phyloP scores from a whole-genome alignment of 2,329 filamentous ascomycete species.

The Diaporthe destruens region DNA sequence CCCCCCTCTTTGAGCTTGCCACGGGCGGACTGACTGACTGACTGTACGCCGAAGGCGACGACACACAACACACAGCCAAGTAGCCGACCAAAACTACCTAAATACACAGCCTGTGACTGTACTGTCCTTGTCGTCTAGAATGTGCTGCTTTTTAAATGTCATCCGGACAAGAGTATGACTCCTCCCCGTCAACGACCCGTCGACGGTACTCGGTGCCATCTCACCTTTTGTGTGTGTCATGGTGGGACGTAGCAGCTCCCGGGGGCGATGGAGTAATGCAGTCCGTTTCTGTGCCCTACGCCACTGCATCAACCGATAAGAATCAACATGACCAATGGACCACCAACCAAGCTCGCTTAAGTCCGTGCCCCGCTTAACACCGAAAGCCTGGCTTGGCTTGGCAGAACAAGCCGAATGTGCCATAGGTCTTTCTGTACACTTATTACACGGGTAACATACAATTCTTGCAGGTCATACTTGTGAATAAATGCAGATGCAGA shows the following conservation, averaged over 20 bases:
- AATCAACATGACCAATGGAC: neutral
- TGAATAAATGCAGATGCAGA: neutral
- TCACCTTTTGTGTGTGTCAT: slow-evolving; percentile 15
- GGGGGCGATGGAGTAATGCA: slow-evolving; percentile 1
- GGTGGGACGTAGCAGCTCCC: slow-evolving; percentile 24
- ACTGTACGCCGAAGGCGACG: slow-evolving; percentile 19
- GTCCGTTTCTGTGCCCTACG: no score
- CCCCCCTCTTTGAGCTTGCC: neutral
- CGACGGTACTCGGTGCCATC: neutral
- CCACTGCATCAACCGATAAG: slow-evolving; percentile 1
- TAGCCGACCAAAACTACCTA: no score
- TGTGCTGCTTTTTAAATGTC: neutral
- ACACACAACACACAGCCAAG: neutral
- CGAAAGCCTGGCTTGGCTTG: neutral
- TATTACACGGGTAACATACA: neutral
- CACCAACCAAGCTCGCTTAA: slow-evolving; percentile 8
- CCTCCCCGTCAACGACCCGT: neutral
- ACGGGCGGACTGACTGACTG: neutral
- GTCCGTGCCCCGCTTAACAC: slow-evolving; percentile 31
- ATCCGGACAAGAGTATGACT: slow-evolving; percentile 1
- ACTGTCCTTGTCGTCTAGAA: neutral
- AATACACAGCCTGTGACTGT: neutral
- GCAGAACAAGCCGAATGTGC: neutral
- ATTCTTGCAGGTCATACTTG: neutral
- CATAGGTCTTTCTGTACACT: neutral